A percentile compares a stretch with the other conserved stretches of the same genome.
Evolutionary conservation across 768 basidiomycete genomes (phyloP).

Genomic region (Chalciporus chontae): DNA sequence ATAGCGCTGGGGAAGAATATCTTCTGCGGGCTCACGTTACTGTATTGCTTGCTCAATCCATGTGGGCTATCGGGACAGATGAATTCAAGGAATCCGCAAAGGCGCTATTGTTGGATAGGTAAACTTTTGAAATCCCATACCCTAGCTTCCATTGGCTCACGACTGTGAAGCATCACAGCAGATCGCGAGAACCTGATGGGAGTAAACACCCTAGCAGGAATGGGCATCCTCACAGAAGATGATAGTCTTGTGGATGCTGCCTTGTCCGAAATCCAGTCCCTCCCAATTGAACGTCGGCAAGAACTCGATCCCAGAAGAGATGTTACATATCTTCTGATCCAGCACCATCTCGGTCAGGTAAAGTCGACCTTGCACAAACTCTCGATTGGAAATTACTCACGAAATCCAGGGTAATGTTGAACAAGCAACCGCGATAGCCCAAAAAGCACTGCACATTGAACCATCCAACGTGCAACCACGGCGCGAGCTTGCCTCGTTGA

Average conservation of each 20-base stretch:
- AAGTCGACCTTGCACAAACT: conserved; percentile 7
- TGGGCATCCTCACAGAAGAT: conserved; percentile 81
- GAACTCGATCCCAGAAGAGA: conserved; percentile 67
- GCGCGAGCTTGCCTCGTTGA: conserved; percentile 51
- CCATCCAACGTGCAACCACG: conserved; percentile 50
- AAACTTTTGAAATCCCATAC: conserved; percentile 19
- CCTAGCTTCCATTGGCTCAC: conserved; percentile 14
- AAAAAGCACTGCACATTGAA: conserved; percentile 54
- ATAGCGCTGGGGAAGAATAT: conserved; percentile 45
- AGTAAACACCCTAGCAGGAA: conserved; percentile 82
- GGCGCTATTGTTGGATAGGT: conserved; percentile 80
- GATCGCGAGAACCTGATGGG: conserved; percentile 80
- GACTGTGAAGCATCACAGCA: conserved; percentile 55
- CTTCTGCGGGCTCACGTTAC: conserved; percentile 62
- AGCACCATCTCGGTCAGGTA: conserved; percentile 75
- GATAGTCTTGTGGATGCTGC: conserved; percentile 82
- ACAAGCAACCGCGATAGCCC: conserved; percentile 50
- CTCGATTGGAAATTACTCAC: background rate
- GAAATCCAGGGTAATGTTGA: conserved; percentile 41
- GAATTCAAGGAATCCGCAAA: conserved; percentile 79
- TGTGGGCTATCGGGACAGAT: conserved; percentile 79
- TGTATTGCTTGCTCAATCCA: conserved; percentile 76
- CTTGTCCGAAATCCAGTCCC: conserved; percentile 69
- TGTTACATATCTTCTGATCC: conserved; percentile 66
- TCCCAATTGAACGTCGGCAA: conserved; percentile 63